phyloP scores from a whole-genome alignment of 2,329 filamentous ascomycete species.

The Dactylellina parvicollis region DNA sequence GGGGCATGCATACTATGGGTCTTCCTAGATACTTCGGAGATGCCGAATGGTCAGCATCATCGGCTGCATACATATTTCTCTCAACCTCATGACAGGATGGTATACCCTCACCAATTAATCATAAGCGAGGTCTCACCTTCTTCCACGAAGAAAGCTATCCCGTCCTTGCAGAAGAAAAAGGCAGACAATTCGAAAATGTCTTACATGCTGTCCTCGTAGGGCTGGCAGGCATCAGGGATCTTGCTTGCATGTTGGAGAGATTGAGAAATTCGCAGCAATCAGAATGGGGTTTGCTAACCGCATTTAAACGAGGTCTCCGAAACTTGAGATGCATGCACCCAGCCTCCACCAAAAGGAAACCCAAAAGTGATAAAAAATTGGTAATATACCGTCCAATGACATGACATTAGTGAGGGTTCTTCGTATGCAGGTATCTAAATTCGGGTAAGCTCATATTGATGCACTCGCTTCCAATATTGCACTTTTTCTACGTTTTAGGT shows the following conservation, averaged over 20 bases:
- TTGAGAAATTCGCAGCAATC: constrained; percentile 9
- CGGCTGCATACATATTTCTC: background rate
- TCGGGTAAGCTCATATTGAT: constrained; percentile 2
- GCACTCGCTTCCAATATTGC: constrained; percentile 14
- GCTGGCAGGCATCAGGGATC: constrained; percentile 53
- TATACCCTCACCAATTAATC: background rate
- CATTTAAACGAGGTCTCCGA: constrained; percentile 46
- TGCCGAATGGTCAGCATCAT: constrained; percentile 15
- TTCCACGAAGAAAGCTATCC: constrained; percentile 42
- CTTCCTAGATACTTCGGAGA: constrained; percentile 19
- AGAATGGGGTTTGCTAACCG: constrained; percentile 38
- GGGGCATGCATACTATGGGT: too few relatives aligned
- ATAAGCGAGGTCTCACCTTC: constrained; percentile 22
- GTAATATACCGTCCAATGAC: constrained; percentile 31
- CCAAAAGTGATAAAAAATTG: constrained; percentile 18
- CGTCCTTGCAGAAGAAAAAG: constrained; percentile 44
- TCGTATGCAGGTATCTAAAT: constrained; percentile 34
- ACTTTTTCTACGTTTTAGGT: constrained; percentile 14
- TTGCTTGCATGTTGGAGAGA: constrained; percentile 20
- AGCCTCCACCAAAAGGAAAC: constrained; percentile 50
- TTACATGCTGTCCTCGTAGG: constrained; percentile 50
- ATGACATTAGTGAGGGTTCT: background rate
- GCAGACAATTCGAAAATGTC: constrained; percentile 44
- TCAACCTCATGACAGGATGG: constrained; percentile 1
- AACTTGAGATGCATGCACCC: constrained; percentile 51